phyloP scores from a whole-genome alignment of 306 rosid species.

The Glycine soja region DNA sequence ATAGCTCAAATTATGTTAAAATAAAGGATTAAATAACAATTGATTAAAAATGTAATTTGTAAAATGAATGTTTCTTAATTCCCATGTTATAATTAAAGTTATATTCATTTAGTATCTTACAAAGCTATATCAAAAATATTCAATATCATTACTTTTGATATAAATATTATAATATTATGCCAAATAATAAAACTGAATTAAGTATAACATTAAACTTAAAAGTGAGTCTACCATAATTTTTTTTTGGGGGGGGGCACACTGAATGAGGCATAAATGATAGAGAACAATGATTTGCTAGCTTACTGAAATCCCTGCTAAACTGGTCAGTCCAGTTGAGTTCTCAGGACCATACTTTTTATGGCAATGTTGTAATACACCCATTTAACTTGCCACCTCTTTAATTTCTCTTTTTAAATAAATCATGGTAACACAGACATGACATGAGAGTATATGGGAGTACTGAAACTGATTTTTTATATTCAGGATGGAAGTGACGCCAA shows the following conservation, averaged over 20 bases:
- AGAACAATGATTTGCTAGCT: constrained; percentile 19
- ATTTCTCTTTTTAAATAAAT: constrained; percentile 37
- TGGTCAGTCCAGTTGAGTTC: constrained; percentile 1
- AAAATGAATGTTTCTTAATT: background rate
- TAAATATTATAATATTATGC: too few relatives aligned
- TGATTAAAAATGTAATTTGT: background rate
- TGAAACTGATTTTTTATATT: constrained; percentile 51
- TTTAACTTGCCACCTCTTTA: constrained; percentile 16
- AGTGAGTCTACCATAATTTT: too few relatives aligned
- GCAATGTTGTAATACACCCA: constrained; percentile 5
- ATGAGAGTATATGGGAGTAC: constrained; percentile 33
- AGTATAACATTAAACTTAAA: too few relatives aligned
- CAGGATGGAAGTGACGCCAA: constrained; percentile 70
- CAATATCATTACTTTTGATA: too few relatives aligned
- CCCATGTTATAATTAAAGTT: too few relatives aligned
- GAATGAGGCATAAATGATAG: constrained; percentile 16
- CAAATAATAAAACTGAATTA: too few relatives aligned
- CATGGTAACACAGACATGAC: constrained; percentile 27
- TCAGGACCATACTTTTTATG: constrained; percentile 2
- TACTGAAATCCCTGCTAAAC: constrained; percentile 2
- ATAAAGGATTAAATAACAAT: background rate
- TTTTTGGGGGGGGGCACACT: background rate
- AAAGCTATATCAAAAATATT: too few relatives aligned
- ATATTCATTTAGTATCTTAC: too few relatives aligned
- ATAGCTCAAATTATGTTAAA: background rate